These are phyloP conservation scores for Xylaria nigripes DNA, from an alignment of 495 filamentous ascomycete species.

Conservation along the genomic window DNA sequence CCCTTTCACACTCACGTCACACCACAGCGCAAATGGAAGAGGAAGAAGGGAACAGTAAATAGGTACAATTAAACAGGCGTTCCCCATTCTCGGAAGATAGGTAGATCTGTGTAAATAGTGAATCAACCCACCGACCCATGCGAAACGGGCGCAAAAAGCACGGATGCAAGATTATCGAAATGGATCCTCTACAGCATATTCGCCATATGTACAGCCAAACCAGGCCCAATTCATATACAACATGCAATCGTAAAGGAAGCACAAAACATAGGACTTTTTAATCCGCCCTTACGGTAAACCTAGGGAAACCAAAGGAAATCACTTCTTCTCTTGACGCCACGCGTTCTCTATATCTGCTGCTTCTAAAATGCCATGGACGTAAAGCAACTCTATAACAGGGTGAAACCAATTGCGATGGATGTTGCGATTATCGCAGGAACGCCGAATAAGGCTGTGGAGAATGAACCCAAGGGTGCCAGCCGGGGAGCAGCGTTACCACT, in stretches of 20 bases:
- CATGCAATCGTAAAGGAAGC: conserved; percentile 4
- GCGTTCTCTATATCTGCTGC: conserved; percentile 5
- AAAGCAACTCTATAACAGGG: conserved; percentile 18
- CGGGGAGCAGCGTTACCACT: conserved; percentile 16
- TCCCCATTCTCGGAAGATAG: background rate
- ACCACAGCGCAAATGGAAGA: too few species aligned
- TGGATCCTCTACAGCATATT: background rate
- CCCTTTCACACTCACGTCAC: too few species aligned
- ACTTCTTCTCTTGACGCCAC: conserved; percentile 6
- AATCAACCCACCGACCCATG: background rate
- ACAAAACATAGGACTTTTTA: conserved; percentile 3
- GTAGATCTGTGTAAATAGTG: background rate
- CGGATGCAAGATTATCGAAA: background rate
- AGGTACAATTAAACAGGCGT: too few species aligned
- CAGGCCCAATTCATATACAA: conserved; percentile 5
- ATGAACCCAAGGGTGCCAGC: conserved; percentile 14
- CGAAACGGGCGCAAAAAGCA: background rate
- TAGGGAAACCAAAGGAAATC: conserved; percentile 10
- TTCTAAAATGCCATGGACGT: conserved; percentile 16
- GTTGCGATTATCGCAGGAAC: conserved; percentile 22
- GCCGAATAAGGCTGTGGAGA: conserved; percentile 19
- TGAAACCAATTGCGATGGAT: conserved; percentile 21
- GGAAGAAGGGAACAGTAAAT: too few species aligned
- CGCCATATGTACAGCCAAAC: conserved; percentile 11
- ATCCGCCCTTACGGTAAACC: conserved; percentile 7